Conservation (phyloP, 2,329 filamentous ascomycete genomes). For the Stagonosporopsis cucurbitacearum region DNA sequence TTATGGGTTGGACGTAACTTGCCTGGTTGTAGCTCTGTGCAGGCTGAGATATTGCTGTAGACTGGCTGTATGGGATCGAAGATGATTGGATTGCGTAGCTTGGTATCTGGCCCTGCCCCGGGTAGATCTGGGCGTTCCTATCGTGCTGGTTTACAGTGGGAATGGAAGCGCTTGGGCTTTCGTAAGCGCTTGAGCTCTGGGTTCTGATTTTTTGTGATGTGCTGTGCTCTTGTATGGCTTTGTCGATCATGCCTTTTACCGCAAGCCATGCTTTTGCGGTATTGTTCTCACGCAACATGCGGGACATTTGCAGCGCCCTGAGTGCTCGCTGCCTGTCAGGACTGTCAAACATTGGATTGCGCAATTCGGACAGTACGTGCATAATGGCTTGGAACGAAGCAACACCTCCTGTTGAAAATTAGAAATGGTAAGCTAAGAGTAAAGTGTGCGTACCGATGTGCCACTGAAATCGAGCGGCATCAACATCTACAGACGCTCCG, state of each 20-base stretch:
- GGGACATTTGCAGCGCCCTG: slow-evolving; percentile 42
- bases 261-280: slow-evolving; percentile 47
- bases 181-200: slow-evolving; percentile 26
- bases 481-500: slow-evolving; percentile 42
- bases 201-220: slow-evolving; percentile 23
- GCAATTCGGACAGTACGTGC: slow-evolving; percentile 49
- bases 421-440: slow-evolving; percentile 1
- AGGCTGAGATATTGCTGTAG: slow-evolving; percentile 6
- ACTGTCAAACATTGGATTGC: slow-evolving; percentile 45
- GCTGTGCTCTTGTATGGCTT: slow-evolving; percentile 36
- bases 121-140: slow-evolving; percentile 24
- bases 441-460: slow-evolving; percentile 40
- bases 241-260: slow-evolving; percentile 49
- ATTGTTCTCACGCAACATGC: slow-evolving; percentile 43
- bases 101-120: slow-evolving; percentile 23
- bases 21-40: slow-evolving; percentile 10
- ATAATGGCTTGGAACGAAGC: slow-evolving; percentile 48
- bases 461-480: slow-evolving; percentile 48
- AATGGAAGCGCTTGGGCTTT: slow-evolving; percentile 18
- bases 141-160: slow-evolving; percentile 17
- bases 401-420: slow-evolving; percentile 33
- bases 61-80: slow-evolving; percentile 13
- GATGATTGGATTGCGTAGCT: slow-evolving; percentile 23
- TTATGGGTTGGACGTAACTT: slow-evolving; percentile 15
- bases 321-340: slow-evolving; percentile 46